phyloP scores from a whole-genome alignment of 2,329 filamentous ascomycete genomes.

The Pochonia chlamydosporia region DNA sequence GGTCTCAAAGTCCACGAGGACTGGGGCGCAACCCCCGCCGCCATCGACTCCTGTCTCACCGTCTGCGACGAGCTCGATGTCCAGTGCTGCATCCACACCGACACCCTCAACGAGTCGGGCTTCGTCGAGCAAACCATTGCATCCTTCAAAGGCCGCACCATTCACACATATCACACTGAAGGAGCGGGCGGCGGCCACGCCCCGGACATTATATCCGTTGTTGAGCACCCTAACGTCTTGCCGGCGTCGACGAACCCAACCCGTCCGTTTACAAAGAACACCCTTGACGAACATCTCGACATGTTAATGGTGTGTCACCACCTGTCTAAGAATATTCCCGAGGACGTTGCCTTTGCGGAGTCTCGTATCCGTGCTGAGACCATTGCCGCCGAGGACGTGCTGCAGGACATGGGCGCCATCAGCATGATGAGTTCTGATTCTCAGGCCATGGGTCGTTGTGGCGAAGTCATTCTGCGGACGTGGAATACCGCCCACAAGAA shows the following conservation, averaged over 20 bases:
- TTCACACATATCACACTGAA: constrained; percentile 97
- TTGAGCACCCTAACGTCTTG: constrained; percentile 82
- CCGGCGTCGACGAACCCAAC: constrained; percentile 92
- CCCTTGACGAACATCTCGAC: constrained; percentile 91
- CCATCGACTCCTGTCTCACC: constrained; percentile 78
- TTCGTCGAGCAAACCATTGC: constrained; percentile 88
- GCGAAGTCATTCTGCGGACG: constrained; percentile 85
- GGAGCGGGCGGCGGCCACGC: constrained; percentile 92
- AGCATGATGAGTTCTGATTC: constrained; percentile 97
- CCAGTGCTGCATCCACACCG: constrained; percentile 91
- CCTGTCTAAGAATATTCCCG: constrained; percentile 83
- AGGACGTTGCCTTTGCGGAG: constrained; percentile 94
- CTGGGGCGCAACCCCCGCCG: constrained; percentile 87
- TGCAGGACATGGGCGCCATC: constrained; percentile 91
- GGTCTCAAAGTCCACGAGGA: constrained; percentile 95
- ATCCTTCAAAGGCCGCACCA: constrained; percentile 80
- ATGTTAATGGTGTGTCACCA: constrained; percentile 99
- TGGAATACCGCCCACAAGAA: constrained; percentile 99
- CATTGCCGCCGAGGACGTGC: constrained; percentile 91
- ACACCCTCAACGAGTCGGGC: constrained; percentile 94
- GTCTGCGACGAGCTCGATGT: constrained; percentile 91
- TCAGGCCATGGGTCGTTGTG: constrained; percentile 94
- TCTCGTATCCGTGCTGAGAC: constrained; percentile 92
- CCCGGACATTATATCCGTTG: constrained; percentile 91
- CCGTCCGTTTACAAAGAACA: constrained; percentile 83